Conservation (phyloP, 331 rosid genomes). For the Pyrus hybrid region DNA sequence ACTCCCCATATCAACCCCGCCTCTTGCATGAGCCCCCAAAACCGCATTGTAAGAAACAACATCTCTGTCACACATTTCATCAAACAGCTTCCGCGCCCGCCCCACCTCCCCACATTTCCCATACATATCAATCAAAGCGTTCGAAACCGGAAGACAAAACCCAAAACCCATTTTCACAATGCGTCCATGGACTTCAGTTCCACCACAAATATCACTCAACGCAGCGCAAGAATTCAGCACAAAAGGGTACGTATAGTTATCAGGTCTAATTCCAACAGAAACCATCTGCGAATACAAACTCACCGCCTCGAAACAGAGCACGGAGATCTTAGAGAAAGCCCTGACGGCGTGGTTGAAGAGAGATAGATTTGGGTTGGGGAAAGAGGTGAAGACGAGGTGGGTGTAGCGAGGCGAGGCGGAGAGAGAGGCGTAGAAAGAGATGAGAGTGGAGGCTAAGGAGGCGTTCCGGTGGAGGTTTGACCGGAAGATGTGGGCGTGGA, state of each 20-base stretch:
- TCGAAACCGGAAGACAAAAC: conserved; percentile 2
- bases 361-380: conserved; percentile 9
- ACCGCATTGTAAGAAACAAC: conserved; percentile 15
- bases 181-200: conserved; percentile 17
- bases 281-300: conserved; percentile 6
- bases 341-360: conserved; percentile 19
- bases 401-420: not conserved
- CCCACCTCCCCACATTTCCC: conserved; percentile 4
- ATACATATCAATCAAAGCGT: conserved; percentile 19
- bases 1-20: conserved; percentile 4
- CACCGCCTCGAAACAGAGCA: not conserved
- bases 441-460: conserved; percentile 17
- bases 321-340: not conserved
- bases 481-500: conserved; percentile 15
- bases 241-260: conserved; percentile 11
- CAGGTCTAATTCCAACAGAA: conserved; percentile 4
- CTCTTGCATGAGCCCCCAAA: conserved; percentile 9
- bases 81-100: conserved; percentile 4
- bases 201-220: not conserved
- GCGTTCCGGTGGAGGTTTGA: conserved; percentile 19
- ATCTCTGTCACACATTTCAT: conserved; percentile 10
- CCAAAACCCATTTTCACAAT: conserved; percentile 15
- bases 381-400: conserved; percentile 11
- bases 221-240: conserved; percentile 13
- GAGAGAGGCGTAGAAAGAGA: conserved; percentile 15